Base-by-base conservation (phyloP, 176 grass and related monocot genomes). In the Phyllostachys edulis region DNA sequence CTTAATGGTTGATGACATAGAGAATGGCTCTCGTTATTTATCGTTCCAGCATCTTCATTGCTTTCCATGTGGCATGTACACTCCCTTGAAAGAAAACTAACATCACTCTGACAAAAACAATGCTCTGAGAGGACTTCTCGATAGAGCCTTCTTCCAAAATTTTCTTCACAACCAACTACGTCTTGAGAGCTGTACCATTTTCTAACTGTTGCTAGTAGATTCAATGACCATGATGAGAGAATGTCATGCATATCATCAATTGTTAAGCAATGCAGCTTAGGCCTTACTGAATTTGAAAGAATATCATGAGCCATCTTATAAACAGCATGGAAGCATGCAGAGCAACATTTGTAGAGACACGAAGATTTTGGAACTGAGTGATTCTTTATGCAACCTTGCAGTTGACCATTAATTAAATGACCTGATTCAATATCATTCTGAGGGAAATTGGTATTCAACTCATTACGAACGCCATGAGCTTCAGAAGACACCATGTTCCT, bases 241-340 rank as follows among this genome's bases (percentile, higher is more conserved):
- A 98, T 77, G 63, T 92, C 93, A 76, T 98, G 91, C 75, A 93
- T 89, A 88, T 95, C 93, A 88, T 98, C 93, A 69, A 93, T 66
- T 76, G 69, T 87, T 85, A 77, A 90, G 63, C 61, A 87, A 69
- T 67, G 74, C 40, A 62, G 37, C 81, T 86, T 88, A 51, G 83
- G 69, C 64, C 65, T 85, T 79, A 80, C 80, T 78, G 84, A 89
- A 88, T 79, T 90, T 24, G 85, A 95, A 60, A 98, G 68, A 74
- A 82, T 94, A 75, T 65, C 46, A 62, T 67, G 87, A 90, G 91
- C 88, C 77, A 80, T 65, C 54, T 84, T 83, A 87, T 85, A 91
- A 80, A 95, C 64, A 81, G 68, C 77, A 83, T n/a, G 63, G 42
- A 90, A 82, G 78, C 96, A 98, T 50, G 81, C 16, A 62, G 47